phyloP scores from a whole-genome alignment of 495 filamentous ascomycete species.

The Xanthoparmelia taractica region DNA sequence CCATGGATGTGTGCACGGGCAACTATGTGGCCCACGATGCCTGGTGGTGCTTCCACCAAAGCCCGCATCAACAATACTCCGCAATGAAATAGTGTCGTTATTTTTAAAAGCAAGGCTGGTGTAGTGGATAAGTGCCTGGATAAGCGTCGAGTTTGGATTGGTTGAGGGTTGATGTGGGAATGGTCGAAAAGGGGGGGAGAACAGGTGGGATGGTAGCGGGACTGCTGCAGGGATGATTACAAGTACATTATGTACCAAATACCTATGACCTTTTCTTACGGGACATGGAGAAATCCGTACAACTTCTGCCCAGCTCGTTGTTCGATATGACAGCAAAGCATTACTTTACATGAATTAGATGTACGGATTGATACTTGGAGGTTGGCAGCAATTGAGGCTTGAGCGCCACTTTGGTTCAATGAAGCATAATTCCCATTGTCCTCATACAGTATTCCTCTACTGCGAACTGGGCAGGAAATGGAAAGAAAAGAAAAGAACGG shows the following conservation, averaged over 20 bases:
- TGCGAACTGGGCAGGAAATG: not conserved
- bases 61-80: not conserved
- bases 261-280: too few species aligned
- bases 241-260: not conserved
- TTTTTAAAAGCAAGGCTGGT: not conserved
- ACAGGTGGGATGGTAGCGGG: not conserved
- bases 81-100: not conserved
- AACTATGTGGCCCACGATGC: not conserved
- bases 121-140: not conserved
- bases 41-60: not conserved
- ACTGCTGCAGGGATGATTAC: not conserved
- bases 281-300: too few species aligned
- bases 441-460: too few species aligned
- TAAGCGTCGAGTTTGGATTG: constrained; percentile 16
- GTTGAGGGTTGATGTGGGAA: constrained; percentile 11
- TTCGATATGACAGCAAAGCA: too few species aligned
- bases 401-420: not conserved
- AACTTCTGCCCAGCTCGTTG: too few species aligned
- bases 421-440: too few species aligned
- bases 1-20: not conserved
- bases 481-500: too few species aligned
- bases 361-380: too few species aligned
- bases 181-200: not conserved
- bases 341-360: too few species aligned
- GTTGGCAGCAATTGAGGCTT: not conserved